Base-by-base conservation (phyloP, 164 flowering plant genomes). In the Litsea cubeba region DNA sequence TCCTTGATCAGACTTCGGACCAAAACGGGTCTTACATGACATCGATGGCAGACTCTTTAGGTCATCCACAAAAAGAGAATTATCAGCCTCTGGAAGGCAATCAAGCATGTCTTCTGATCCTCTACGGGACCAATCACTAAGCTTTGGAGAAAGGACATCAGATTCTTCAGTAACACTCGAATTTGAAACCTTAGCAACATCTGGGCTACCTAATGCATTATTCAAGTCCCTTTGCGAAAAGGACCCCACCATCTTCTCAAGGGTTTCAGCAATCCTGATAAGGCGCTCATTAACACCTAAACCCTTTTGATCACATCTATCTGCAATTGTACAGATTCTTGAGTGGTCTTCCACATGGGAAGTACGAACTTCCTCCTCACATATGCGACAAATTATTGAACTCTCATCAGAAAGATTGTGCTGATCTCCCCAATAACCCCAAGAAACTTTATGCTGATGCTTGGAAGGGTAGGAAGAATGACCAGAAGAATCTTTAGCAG, bases 61-160 rank as follows among this genome's bases (percentile, higher is more conserved):
- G 63, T 94, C 98, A 83, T 96, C 99, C 85, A 87, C 78, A 57
- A 88, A 84, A 71, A 74, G 80, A 69, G 88, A 82, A 81, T 80
- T 88, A 80, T 92, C 97, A 73, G 85, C 83, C 76, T 92, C 99
- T 26, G 91, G 93, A 50, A 90, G 81, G 84, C 88, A 90, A 72
- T 94, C 99, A 73, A 96, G 95, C 98, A 94, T 91, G 82, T 96
- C 99, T 71, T 92, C 98, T 26, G 99, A 96, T 51, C 98, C 99
- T 81, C 98, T 82, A 25, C 92, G 87, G 2, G 98, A 96, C 95
- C 92, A 91, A 72, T 96, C 98, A 87, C 99, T 96, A 22, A 87
- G 81, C 79, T 91, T 94, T 62, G 98, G 98, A 62, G 99, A 96
- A 63, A 84, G 69, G 76, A 78, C 80, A 77, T 92, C 98, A 76